Percentiles rank a stretch among this genome's conserved stretches.
Evolutionary conservation across 2,329 filamentous ascomycete genomes (phyloP).

Genomic region (Paracamarosporium sp.): DNA sequence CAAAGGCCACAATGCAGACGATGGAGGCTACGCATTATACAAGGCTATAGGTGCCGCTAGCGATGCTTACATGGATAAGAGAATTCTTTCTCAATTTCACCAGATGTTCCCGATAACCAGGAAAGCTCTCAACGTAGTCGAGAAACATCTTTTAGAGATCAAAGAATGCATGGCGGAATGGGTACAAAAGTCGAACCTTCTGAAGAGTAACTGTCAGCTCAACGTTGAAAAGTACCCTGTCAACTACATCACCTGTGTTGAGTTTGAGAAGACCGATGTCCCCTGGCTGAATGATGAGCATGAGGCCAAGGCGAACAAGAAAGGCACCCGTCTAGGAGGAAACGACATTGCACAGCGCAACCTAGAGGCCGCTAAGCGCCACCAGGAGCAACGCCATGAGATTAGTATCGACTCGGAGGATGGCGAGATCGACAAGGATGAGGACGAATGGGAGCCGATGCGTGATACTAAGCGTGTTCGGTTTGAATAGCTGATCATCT

Average conservation of each 20-base stretch:
- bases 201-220: conserved; percentile 49
- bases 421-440: conserved; percentile 14
- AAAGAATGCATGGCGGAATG: conserved; percentile 52
- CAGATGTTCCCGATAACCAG: conserved; percentile 51
- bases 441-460: conserved; percentile 4
- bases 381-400: conserved; percentile 16
- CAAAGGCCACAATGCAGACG: conserved; percentile 45
- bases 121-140: conserved; percentile 51
- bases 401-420: conserved; percentile 13
- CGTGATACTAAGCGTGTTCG: conserved; percentile 7
- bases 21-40: conserved; percentile 58
- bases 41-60: conserved; percentile 48
- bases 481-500: conserved; percentile 8
- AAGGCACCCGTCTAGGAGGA: conserved; percentile 29
- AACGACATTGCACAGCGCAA: conserved; percentile 37
- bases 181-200: conserved; percentile 45
- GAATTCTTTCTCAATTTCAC: conserved; percentile 49
- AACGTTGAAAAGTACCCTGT: conserved; percentile 46
- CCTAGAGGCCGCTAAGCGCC: conserved; percentile 23
- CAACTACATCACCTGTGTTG: conserved; percentile 54
- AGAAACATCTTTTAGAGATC: conserved; percentile 49
- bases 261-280: conserved; percentile 49
- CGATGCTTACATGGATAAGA: conserved; percentile 52
- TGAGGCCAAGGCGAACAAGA: conserved; percentile 16
- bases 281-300: conserved; percentile 45